Percentiles rank a stretch among this genome's conserved stretches.
phyloP scores from a whole-genome alignment of 148 eudicot species.

The Selenicereus undatus region DNA sequence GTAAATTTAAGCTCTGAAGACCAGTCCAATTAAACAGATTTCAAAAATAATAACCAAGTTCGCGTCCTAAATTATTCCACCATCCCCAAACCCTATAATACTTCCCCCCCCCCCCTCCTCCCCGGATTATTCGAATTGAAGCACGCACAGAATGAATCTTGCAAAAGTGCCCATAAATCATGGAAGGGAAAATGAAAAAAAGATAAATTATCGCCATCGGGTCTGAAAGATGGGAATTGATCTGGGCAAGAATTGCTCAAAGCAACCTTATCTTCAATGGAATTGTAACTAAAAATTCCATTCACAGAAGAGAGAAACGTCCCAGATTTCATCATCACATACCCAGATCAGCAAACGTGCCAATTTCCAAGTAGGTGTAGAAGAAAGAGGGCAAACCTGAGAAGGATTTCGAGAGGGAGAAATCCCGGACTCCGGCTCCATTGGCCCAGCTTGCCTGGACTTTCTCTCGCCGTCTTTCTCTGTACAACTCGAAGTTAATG shows the following conservation, averaged over 20 bases:
- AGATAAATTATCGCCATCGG: not conserved
- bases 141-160: not conserved
- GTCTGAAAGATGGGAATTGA: not conserved
- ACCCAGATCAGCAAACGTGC: not conserved
- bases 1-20: not conserved
- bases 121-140: not conserved
- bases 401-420: constrained; percentile 31
- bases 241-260: not conserved
- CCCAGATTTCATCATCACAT: not conserved
- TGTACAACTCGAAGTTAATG: not conserved
- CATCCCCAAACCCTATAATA: not conserved
- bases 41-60: not conserved
- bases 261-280: not conserved
- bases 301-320: not conserved
- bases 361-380: not conserved
- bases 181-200: not conserved
- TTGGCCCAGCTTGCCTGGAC: constrained; percentile 18
- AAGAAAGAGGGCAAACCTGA: constrained; percentile 25
- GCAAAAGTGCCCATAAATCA: not conserved
- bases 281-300: not conserved
- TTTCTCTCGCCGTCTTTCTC: not conserved
- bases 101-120: too few relatives aligned
- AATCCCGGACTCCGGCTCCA: constrained; percentile 43
- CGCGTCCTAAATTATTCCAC: not conserved
- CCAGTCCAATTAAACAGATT: not conserved